Evolutionary conservation across 805 yeast species (phyloP), one percentile per base, ranked within the genome.

Genomic region (Candida sanyiensis): DNA sequence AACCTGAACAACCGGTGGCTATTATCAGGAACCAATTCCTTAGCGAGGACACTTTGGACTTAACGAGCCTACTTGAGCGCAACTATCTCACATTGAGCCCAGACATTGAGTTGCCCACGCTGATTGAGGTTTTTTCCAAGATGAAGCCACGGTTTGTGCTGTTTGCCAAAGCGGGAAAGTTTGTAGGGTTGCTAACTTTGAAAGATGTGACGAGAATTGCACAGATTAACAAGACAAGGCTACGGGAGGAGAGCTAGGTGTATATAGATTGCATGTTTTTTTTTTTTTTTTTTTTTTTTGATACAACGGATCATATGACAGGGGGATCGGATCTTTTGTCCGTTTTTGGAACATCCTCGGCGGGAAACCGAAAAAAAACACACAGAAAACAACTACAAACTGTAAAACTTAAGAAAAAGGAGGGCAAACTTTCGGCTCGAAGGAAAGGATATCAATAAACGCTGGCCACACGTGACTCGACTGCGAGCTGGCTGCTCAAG

Each of bases 61-160:
- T 51, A 4, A 40, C 46, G 9, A 39, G 38, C 7, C 20, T 54
- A 5, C 39, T 52, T 6, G 59, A 52, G 23, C 39, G 39, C 12
- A 48, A 45, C 12, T 49, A 50, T 23, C 33, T 48, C 1, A 40
- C 45, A 1, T 21, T 54, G 15, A 47, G 28, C 20, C 44, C 52
- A 3, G 40, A 40, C 12, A 16, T 52, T 10, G 50, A 54, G 12
- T 26, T 58, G 8, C 54, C 57, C 0, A 48, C 59, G 10, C 31
- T 58, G 7, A 47, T 50, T 12, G 62, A 58, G 20, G 37, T 57
- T 3, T 55, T 58, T 39, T 53, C 47, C 40, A 57, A 56, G 34
- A 30, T 58, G 39, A 58, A 57, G 25, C 55, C 58, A 15, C 44
- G 59, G 28, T 47, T 46, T 26, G 53, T 54, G 15, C 18, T 58